Conservation (phyloP, 805 yeast species). For the Candida broadrunensis region DNA sequence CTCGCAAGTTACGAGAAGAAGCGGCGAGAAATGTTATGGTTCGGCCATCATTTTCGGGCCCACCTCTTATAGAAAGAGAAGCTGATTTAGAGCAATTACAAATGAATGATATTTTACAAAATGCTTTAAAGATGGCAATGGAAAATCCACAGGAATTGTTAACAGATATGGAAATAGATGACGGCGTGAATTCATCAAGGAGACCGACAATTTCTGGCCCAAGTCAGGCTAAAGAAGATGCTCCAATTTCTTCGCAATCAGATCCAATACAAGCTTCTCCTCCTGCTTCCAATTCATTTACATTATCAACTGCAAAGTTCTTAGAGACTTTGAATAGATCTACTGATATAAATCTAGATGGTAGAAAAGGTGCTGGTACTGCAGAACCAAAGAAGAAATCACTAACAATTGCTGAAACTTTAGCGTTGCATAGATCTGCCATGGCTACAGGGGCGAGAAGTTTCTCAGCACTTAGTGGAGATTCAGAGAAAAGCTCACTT, state of each 20-base stretch:
- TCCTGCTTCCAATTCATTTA: neutral
- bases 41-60: neutral
- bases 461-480: neutral
- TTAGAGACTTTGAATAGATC: conserved; percentile 12
- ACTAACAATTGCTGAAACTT: conserved; percentile 57
- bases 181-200: conserved; percentile 1
- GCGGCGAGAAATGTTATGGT: conserved; percentile 44
- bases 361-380: neutral
- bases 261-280: neutral
- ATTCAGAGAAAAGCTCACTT: neutral
- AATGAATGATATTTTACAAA: conserved; percentile 70
- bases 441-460: conserved; percentile 24
- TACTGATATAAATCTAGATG: conserved; percentile 9
- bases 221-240: conserved; percentile 1
- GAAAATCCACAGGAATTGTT: conserved; percentile 53
- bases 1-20: neutral
- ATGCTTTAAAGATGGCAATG: conserved; percentile 75
- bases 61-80: conserved; percentile 3
- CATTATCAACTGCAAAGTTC: conserved; percentile 12
- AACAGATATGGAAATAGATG: conserved; percentile 31
- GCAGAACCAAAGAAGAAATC: conserved; percentile 16
- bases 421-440: conserved; percentile 51
- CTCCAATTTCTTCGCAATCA: conserved; percentile 1
- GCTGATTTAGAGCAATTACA: conserved; percentile 53
- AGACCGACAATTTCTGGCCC: neutral